Evolutionary conservation across 2,329 filamentous ascomycete genomes (phyloP), one percentile per base, ranked within the genome.

Genomic region (Neophaeococcomyces mojaviensis): DNA sequence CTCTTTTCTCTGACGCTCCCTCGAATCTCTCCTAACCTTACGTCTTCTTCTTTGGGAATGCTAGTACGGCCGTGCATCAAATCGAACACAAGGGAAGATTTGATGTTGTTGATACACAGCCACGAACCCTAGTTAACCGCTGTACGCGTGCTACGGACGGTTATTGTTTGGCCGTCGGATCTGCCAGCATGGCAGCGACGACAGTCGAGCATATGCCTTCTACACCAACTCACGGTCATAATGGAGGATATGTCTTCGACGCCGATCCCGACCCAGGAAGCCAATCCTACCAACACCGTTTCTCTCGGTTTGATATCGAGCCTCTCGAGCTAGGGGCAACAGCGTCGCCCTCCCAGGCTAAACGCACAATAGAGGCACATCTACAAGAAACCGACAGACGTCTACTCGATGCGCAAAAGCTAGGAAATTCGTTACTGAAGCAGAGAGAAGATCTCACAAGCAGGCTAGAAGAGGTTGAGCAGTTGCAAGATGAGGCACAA

Each of bases 381-480:
- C 76, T 98, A 39, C 82, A 85, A 52, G 92, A 98, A 65, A 96
- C 90, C 1, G 88, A 95, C 59, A 83, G 88, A 49, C 81, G 90
- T 48, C 82, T 98, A 52, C 86, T 94, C 59, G 89, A 97, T 63
- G 86, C 90, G 4, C 92, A 88, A 22, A 88, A 86, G 60, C 70
- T 98, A 33, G 92, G 92, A 52, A 92, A 84, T 19, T 83, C 88
- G 8, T 76, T 98, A 22, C 79, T 97, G 19, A 79, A 89, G 53
- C 92, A 97, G 69, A 84, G 88, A 56, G 84, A 84, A 61, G 82
- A 94, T 52, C 75, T 98, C 48, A 78, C 81, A 35, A 85, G 94
- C 36, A 82, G 85, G 55, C 68, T 98, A 48, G 81, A 82, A 57
- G 88, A 97, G 60, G 82, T 98, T 2, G 86, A 94, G 58, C 79